Base-by-base conservation (phyloP, 139 green algal genomes). In the Chlorella vulgaris region DNA sequence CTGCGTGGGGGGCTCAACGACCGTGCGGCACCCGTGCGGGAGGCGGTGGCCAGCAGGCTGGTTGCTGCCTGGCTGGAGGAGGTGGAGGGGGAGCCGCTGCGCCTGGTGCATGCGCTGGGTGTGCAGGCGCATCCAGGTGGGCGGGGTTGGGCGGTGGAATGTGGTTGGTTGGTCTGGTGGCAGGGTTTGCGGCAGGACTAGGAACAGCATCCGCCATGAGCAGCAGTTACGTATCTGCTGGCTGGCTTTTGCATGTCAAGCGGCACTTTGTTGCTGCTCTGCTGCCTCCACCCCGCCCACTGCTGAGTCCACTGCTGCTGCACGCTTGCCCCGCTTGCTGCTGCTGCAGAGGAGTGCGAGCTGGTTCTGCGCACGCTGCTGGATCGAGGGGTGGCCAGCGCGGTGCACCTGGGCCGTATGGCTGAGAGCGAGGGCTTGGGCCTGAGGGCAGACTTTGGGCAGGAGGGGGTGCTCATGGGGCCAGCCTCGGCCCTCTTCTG, bases 1-100 rank as follows among this genome's bases (percentile, higher is more conserved):
- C 65, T 94, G 60, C 61, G 68, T 29, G 63, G 81, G 18, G 91
- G 91, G 6, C 82, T 94, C 35, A 31, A 24, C 4, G 91, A 94
- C 76, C 86, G 91, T 21, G 29, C 73, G 6, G 42, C 58, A 29
- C 33, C 33, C 8, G 84, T 91, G 28, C 66, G 43, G 8, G 31
- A 80, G 0, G 86, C 80, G 1, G 86, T 84, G 21, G 33, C 40
- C 19, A 8, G 24, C 5, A 62, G 35, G 51, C 53, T 94, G 81
- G 43, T 93, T 26, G 62, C 68, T 24, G 13, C 26, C 15, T 94
- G 89, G 89, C 80, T 93, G 47, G 78, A 88, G 47, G 71, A 68
- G 22, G 58, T 70, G 35, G 75, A 86, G 3, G 62, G 77, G 40
- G 89, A 93, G 13, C 51, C 71, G 0, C 50, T 91, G 47, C 33